Conservation (phyloP, 2,329 filamentous ascomycete genomes). For the Mycogone perniciosa region DNA sequence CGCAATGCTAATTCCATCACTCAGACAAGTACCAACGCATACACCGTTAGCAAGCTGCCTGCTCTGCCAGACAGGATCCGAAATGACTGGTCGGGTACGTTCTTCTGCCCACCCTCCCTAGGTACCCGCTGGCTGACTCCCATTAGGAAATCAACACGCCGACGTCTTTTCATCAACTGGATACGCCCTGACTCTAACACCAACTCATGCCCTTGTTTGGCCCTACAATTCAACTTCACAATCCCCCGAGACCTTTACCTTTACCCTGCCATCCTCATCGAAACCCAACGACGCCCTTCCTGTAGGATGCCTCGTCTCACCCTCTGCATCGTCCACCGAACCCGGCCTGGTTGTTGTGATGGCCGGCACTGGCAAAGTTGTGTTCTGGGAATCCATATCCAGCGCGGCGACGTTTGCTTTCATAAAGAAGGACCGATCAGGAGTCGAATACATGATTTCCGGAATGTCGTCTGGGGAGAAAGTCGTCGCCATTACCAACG, state of each 20-base stretch:
- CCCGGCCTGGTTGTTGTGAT: conserved; percentile 83
- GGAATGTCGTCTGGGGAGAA: conserved; percentile 74
- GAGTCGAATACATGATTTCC: conserved; percentile 67
- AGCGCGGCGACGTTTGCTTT: conserved; percentile 78
- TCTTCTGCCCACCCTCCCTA: not conserved
- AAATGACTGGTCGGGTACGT: conserved; percentile 57
- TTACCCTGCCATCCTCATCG: conserved; percentile 69
- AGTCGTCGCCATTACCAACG: conserved; percentile 70
- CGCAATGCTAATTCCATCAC: conserved; percentile 14
- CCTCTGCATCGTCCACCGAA: conserved; percentile 69
- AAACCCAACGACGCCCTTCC: conserved; percentile 67
- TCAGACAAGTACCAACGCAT: conserved; percentile 77
- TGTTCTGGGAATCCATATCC: conserved; percentile 94
- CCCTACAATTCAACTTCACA: conserved; percentile 66
- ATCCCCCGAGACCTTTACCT: conserved; percentile 70
- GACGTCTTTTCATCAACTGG: conserved; percentile 58
- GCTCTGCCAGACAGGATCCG: conserved; percentile 73
- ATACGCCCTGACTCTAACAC: conserved; percentile 75
- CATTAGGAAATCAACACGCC: conserved; percentile 56
- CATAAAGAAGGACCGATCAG: conserved; percentile 73
- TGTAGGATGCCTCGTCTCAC: conserved; percentile 74
- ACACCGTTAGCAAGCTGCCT: conserved; percentile 77
- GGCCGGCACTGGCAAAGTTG: conserved; percentile 74
- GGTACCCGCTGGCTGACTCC: conserved; percentile 14
- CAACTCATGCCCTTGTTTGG: conserved; percentile 82